Percentiles rank a stretch among this genome's conserved stretches.
Evolutionary conservation across 805 yeast species (phyloP).

Genomic region (Candida manassasensis): DNA sequence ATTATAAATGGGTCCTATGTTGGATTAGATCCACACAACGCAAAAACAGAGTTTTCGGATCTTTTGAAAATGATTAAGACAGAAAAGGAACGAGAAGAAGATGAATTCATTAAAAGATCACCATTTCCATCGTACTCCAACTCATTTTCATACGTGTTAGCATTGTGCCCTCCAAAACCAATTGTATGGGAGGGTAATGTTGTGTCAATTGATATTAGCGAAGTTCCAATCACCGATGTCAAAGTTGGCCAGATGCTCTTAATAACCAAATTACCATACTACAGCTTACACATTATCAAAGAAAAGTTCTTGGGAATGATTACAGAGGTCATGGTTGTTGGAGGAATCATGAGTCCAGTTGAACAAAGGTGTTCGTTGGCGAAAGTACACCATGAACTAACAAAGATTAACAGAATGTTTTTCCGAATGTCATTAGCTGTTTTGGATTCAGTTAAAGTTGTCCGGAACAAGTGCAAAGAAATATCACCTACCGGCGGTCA

Average conservation of each 20-base stretch:
- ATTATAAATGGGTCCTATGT: constrained; percentile 37
- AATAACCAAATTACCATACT: constrained; percentile 65
- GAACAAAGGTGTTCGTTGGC: constrained; percentile 69
- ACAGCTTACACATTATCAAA: constrained; percentile 49
- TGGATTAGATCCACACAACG: constrained; percentile 30
- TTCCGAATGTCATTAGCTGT: constrained; percentile 64
- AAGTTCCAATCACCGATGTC: constrained; percentile 50
- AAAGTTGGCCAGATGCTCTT: constrained; percentile 63
- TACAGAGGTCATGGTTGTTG: constrained; percentile 47
- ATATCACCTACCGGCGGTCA: constrained; percentile 48
- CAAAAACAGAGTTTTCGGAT: constrained; percentile 23
- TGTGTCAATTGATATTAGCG: constrained; percentile 46
- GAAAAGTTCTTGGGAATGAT: constrained; percentile 54
- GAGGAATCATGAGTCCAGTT: constrained; percentile 35
- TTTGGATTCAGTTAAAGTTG: constrained; percentile 53
- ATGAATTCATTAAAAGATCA: constrained; percentile 11
- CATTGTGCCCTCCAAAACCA: constrained; percentile 76
- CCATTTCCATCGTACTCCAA: constrained; percentile 15
- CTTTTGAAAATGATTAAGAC: constrained; percentile 17
- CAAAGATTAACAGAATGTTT: constrained; percentile 58
- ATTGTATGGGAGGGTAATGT: constrained; percentile 87
- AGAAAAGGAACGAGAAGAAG: constrained; percentile 15
- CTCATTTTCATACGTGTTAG: constrained; percentile 57
- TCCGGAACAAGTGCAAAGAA: constrained; percentile 51
- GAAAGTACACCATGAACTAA: constrained; percentile 68